Evolutionary conservation across 768 basidiomycete genomes (phyloP).

Genomic region (Rhizopogon rudus): DNA sequence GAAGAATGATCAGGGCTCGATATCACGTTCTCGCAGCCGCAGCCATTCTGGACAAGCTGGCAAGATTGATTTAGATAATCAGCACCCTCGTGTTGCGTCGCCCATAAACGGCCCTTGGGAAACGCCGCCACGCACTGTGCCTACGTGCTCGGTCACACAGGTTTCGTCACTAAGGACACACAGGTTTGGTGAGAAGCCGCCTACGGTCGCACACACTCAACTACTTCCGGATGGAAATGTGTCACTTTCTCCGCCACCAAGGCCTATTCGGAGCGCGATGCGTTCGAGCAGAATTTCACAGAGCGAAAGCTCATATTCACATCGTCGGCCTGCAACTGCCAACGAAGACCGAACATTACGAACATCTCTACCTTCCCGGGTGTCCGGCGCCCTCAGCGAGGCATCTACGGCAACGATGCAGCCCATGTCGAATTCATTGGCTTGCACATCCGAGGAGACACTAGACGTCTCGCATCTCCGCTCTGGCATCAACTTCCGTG

Average conservation of each 20-base stretch:
- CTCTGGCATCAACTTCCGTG: constrained; percentile 43
- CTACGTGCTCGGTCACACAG: constrained; percentile 43
- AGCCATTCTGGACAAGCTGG: constrained; percentile 16
- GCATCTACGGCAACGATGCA: constrained; percentile 23
- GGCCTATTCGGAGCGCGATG: constrained; percentile 9
- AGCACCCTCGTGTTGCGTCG: constrained; percentile 7
- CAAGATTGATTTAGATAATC: constrained; percentile 2
- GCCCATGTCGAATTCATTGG: constrained; percentile 11
- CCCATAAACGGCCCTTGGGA: constrained; percentile 9
- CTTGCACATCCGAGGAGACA: constrained; percentile 8
- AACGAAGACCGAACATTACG: constrained; percentile 3
- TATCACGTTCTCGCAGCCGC: constrained; percentile 13
- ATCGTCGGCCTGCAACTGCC: not conserved
- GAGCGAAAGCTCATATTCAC: constrained; percentile 2
- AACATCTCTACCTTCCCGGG: constrained; percentile 7
- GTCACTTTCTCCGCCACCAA: constrained; percentile 22
- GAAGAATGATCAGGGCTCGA: constrained; percentile 1
- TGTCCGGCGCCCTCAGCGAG: constrained; percentile 25
- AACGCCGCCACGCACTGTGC: constrained; percentile 39
- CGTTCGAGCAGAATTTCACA: constrained; percentile 10
- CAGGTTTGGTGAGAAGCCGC: not conserved
- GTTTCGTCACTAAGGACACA: constrained; percentile 21
- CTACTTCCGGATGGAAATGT: constrained; percentile 16
- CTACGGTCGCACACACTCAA: not conserved
- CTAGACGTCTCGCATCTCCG: constrained; percentile 13